phyloP scores from a whole-genome alignment of 441 rosid genomes.

The Adansonia madagascariensis region DNA sequence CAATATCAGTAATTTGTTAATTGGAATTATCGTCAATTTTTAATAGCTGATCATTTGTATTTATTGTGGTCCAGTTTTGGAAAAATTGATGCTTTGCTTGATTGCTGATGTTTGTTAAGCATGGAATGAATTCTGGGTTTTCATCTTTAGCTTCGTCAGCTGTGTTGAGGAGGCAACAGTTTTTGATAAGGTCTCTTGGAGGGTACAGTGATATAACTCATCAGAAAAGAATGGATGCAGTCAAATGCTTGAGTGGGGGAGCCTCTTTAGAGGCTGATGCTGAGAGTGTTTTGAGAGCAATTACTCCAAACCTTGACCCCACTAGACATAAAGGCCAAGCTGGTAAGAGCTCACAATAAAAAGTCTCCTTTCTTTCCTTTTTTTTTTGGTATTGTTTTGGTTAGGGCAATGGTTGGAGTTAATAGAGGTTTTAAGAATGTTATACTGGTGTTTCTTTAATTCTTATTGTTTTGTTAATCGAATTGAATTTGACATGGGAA shows the following conservation, averaged over 20 bases:
- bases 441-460: background rate
- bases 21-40: background rate
- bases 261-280: conserved; percentile 64
- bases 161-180: conserved; percentile 70
- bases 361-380: no score
- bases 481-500: conserved; percentile 17
- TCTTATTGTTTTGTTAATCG: background rate
- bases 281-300: conserved; percentile 57
- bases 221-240: conserved; percentile 42
- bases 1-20: background rate
- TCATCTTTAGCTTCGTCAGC: conserved; percentile 44
- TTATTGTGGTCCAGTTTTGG: background rate
- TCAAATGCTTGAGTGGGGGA: conserved; percentile 37
- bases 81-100: conserved; percentile 2
- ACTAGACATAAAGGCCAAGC: conserved; percentile 90
- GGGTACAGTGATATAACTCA: conserved; percentile 28
- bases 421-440: background rate
- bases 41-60: background rate
- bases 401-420: background rate
- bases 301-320: conserved; percentile 65
- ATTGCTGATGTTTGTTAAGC: conserved; percentile 54
- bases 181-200: conserved; percentile 60
- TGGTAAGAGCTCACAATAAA: conserved; percentile 49
- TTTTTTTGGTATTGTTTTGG: background rate
- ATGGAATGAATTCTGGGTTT: conserved; percentile 48